Evolutionary conservation across 139 green algal species (phyloP), one percentile per base, ranked within the genome.

Genomic region (Yamagishiella unicocca): DNA sequence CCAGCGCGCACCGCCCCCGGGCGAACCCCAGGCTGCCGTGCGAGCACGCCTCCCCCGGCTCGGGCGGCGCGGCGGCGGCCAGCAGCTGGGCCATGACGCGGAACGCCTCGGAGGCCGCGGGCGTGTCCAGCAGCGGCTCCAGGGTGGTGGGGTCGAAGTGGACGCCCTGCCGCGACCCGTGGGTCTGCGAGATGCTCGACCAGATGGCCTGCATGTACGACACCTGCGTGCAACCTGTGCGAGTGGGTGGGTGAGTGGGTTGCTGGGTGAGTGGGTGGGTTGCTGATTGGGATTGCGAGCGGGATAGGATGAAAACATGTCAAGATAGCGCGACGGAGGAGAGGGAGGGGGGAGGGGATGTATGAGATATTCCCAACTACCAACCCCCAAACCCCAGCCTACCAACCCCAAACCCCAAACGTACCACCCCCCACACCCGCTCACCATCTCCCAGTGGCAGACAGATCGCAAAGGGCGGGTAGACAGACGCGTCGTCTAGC

Each of bases 1-100:
- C 54, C 53, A 83, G 33, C 53, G 75, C 75, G 25, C 75, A 83
- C 1, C 53, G 53, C n/a, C 75, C 75, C 33, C 53, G 12, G 17
- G 75, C 75, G 25, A 83, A 83, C 33, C 35, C 75, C 53, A 53
- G 35, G 75, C 75, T 83, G 75, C 53, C 75, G 25, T 71, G 21
- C 8, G 19, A 24, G 54, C 75, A 83, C 2, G 5, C 53, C 27
- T 67, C 53, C 6, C 35, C 50, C 50, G 75, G 24, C 75, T 83
- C 75, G 6, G 33, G 31, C 9, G 75, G 75, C 54, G 75, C 75
- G 7, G 75, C 53, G 2, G 75, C 75, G 0, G 31, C 50, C 35
- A 37, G 14, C 75, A 83, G 50, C 53, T 4, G 10, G 8, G 31
- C 33, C 75, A 83, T 61, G 9, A 83, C 1, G 3, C n/a, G 46